Conservation (phyloP, 306 rosid genomes). For the Lathyrus aphaca region DNA sequence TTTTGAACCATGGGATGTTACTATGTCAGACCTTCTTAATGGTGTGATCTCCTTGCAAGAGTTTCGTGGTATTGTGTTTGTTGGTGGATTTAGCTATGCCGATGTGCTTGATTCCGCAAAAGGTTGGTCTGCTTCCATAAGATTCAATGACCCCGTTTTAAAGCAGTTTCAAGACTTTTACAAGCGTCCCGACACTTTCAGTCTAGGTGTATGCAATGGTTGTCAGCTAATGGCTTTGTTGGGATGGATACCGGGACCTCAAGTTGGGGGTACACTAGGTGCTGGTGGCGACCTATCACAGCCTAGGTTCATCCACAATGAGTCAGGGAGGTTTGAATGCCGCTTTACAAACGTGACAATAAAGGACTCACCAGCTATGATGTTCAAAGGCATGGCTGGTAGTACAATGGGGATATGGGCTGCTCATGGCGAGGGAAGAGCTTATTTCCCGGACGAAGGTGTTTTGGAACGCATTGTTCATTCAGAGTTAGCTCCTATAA, state of each 20-base stretch:
- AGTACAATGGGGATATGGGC: constrained; percentile 89
- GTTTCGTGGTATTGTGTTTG: constrained; percentile 74
- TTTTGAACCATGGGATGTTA: constrained; percentile 88
- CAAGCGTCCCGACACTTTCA: constrained; percentile 80
- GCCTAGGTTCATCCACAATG: constrained; percentile 87
- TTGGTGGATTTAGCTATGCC: constrained; percentile 94
- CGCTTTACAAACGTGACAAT: constrained; percentile 84
- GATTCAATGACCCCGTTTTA: constrained; percentile 70
- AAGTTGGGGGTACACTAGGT: constrained; percentile 82
- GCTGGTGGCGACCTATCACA: constrained; percentile 85
- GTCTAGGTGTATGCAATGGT: constrained; percentile 93
- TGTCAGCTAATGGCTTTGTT: constrained; percentile 94
- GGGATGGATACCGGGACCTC: constrained; percentile 95
- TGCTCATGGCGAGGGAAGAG: constrained; percentile 91
- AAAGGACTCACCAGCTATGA: constrained; percentile 75
- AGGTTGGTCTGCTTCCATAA: constrained; percentile 88
- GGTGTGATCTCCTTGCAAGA: constrained; percentile 62
- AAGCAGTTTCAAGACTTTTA: constrained; percentile 87
- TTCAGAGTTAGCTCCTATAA: constrained; percentile 70
- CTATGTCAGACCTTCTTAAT: constrained; percentile 85
- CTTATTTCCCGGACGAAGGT: constrained; percentile 81
- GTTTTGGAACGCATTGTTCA: constrained; percentile 63
- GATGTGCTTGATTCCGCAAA: constrained; percentile 95
- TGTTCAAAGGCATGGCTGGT: constrained; percentile 86
- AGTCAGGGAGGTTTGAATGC: constrained; percentile 91